Conservation (phyloP, 2,329 filamentous ascomycete genomes). For the Lachnellula subtilissima region DNA sequence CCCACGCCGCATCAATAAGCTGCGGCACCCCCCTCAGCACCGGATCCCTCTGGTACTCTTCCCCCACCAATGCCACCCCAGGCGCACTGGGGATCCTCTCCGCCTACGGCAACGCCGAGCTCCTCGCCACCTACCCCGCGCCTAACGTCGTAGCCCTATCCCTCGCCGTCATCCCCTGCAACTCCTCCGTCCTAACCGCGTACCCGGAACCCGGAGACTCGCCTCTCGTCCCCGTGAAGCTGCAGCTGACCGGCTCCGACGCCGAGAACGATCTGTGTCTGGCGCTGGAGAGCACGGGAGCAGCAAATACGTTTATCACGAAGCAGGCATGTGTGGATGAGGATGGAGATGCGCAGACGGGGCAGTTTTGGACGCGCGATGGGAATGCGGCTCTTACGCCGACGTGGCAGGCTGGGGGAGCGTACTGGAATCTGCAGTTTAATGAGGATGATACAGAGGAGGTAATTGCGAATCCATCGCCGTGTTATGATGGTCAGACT, state of each 20-base stretch:
- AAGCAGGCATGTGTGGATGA: background rate
- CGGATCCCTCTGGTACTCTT: background rate
- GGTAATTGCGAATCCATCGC: background rate
- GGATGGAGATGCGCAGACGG: background rate
- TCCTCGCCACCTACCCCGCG: background rate
- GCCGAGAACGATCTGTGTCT: background rate
- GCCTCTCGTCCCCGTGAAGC: background rate
- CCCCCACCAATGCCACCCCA: background rate
- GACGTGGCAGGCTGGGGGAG: background rate
- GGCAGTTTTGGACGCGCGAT: background rate
- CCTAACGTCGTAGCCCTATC: background rate
- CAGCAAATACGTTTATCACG: background rate
- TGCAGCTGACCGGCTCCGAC: background rate
- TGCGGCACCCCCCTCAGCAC: background rate
- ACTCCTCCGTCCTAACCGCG: background rate
- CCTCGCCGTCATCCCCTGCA: background rate
- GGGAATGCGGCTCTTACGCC: background rate
- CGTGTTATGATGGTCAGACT: background rate
- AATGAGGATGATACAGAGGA: background rate
- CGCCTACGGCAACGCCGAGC: background rate
- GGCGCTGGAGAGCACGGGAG: background rate
- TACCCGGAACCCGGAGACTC: background rate
- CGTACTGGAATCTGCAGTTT: background rate
- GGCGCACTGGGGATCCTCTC: background rate
- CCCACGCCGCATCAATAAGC: background rate